phyloP scores from a whole-genome alignment of 2,329 filamentous ascomycete genomes.

The Rutstroemia sp. region DNA sequence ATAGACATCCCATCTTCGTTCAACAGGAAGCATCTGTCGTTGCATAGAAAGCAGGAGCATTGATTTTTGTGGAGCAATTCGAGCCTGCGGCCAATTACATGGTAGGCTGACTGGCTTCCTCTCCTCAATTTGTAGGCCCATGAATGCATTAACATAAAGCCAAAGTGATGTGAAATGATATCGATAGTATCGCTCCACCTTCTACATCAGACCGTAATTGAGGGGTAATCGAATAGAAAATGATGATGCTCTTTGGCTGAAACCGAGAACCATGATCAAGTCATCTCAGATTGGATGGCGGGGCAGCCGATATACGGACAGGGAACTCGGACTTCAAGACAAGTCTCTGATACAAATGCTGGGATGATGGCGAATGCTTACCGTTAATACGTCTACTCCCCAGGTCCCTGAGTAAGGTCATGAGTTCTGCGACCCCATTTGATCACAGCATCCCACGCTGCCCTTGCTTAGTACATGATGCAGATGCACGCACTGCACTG shows the following conservation, averaged over 20 bases:
- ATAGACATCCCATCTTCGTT: too few relatives aligned
- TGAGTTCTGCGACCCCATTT: slow-evolving; percentile 10
- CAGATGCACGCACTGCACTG: neutral
- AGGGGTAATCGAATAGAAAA: neutral
- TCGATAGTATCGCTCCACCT: too few relatives aligned
- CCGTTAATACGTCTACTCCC: slow-evolving; percentile 1
- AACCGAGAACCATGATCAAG: neutral
- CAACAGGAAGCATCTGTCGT: too few relatives aligned
- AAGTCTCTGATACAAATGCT: neutral
- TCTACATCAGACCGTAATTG: too few relatives aligned
- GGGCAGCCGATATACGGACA: slow-evolving; percentile 3
- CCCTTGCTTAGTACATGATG: slow-evolving; percentile 2
- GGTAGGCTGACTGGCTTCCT: too few relatives aligned
- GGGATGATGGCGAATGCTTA: slow-evolving; percentile 5
- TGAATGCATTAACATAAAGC: too few relatives aligned
- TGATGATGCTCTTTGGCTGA: slow-evolving; percentile 5
- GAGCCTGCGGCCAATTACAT: too few relatives aligned
- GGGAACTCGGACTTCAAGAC: neutral
- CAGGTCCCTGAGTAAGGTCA: slow-evolving; percentile 5
- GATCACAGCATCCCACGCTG: neutral
- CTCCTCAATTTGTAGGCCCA: too few relatives aligned
- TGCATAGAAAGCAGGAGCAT: too few relatives aligned
- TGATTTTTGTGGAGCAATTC: too few relatives aligned
- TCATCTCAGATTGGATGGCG: slow-evolving; percentile 8
- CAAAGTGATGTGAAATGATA: too few relatives aligned